Evolutionary conservation across 2,329 filamentous ascomycete species (phyloP).

Genomic region (Bipolaris bicolor): DNA sequence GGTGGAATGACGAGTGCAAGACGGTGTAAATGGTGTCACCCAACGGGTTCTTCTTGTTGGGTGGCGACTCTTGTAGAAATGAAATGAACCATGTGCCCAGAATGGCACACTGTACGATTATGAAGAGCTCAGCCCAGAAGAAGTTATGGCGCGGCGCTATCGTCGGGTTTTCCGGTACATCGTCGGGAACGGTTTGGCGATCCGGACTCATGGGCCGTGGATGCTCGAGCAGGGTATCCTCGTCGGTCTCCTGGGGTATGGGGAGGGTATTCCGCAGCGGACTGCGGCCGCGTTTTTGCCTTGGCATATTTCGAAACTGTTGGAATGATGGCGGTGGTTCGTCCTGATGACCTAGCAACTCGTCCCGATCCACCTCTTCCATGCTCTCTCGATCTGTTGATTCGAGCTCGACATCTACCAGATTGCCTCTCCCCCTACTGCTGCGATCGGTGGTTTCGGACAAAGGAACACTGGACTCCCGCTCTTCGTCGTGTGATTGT

Average conservation of each 20-base stretch:
- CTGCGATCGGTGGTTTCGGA: conserved; percentile 53
- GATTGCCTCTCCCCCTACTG: conserved; percentile 66
- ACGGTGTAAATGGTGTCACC: conserved; percentile 96
- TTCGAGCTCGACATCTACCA: conserved; percentile 88
- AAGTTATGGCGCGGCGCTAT: conserved; percentile 70
- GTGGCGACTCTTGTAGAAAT: conserved; percentile 82
- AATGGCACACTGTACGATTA: conserved; percentile 82
- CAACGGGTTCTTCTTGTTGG: conserved; percentile 70
- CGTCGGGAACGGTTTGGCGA: conserved; percentile 61
- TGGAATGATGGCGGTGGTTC: conserved; percentile 64
- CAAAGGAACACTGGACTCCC: conserved; percentile 50
- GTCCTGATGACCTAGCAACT: conserved; percentile 50
- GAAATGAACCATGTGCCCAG: conserved; percentile 89
- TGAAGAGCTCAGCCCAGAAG: conserved; percentile 89
- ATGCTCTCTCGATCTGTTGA: conserved; percentile 60
- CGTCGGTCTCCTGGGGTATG: conserved; percentile 59
- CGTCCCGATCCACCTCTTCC: conserved; percentile 48
- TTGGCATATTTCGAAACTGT: conserved; percentile 58
- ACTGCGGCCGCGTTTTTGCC: conserved; percentile 48
- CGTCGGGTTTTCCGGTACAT: conserved; percentile 58
- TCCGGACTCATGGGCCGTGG: conserved; percentile 56
- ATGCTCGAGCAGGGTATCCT: conserved; percentile 55
- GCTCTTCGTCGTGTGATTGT: conserved; percentile 43
- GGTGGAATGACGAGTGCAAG: conserved; percentile 82
- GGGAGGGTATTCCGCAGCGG: conserved; percentile 49